Evolutionary conservation across 1,284 basidiomycete species (phyloP).

Genomic region (Fistulina hepatica): DNA sequence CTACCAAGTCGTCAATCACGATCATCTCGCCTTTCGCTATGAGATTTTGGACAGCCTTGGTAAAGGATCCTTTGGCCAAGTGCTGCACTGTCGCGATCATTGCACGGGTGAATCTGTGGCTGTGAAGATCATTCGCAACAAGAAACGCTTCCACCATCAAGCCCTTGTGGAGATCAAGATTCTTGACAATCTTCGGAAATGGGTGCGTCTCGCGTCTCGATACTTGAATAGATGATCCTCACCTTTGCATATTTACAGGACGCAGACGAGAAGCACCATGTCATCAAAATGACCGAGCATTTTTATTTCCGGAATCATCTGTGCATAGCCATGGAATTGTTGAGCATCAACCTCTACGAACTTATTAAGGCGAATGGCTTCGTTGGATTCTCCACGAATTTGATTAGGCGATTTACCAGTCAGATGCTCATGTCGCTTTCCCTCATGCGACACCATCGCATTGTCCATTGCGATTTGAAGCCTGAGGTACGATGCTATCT

Average conservation of each 20-base stretch:
- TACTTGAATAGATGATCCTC: neutral
- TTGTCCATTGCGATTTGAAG: slow-evolving; percentile 99
- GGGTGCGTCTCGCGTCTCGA: slow-evolving; percentile 56
- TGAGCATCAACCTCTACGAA: slow-evolving; percentile 99
- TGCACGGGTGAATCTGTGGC: slow-evolving; percentile 94
- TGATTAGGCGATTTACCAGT: slow-evolving; percentile 93
- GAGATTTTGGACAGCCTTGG: slow-evolving; percentile 89
- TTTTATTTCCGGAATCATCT: slow-evolving; percentile 98
- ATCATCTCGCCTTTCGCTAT: slow-evolving; percentile 95
- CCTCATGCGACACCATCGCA: slow-evolving; percentile 91
- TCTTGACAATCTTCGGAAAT: slow-evolving; percentile 90
- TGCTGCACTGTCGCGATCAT: slow-evolving; percentile 93
- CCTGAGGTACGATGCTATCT: slow-evolving; percentile 62
- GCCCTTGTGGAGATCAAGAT: slow-evolving; percentile 99
- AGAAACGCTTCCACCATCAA: slow-evolving; percentile 98
- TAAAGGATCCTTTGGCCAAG: slow-evolving; percentile 98
- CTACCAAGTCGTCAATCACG: slow-evolving; percentile 82
- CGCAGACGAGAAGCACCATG: slow-evolving; percentile 90
- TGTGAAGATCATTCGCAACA: slow-evolving; percentile 99
- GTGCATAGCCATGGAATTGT: slow-evolving; percentile 96
- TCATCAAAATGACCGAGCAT: slow-evolving; percentile 98
- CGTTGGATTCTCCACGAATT: slow-evolving; percentile 87
- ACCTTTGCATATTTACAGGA: slow-evolving; percentile 47
- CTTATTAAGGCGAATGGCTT: slow-evolving; percentile 99
- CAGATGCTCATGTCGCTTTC: slow-evolving; percentile 91